phyloP scores from a whole-genome alignment of 257 asterid genomes.

The Anisodus acutangulus region DNA sequence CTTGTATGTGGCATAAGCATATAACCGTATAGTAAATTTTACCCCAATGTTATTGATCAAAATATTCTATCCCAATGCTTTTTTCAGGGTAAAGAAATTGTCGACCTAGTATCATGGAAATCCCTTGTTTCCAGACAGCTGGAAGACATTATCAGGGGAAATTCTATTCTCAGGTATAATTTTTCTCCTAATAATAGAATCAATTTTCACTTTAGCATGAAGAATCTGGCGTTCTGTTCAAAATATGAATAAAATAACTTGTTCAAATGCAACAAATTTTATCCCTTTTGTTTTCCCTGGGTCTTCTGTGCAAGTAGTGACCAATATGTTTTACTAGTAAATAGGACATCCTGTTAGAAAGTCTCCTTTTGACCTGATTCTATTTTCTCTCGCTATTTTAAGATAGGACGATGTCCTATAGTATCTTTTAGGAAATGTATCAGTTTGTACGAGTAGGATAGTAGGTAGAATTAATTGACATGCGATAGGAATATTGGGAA shows the following conservation, averaged over 20 bases:
- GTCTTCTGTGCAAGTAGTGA: background rate
- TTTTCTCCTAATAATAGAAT: conserved; percentile 5
- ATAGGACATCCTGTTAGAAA: background rate
- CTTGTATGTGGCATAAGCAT: background rate
- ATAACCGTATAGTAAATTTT: background rate
- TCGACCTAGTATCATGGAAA: conserved; percentile 78
- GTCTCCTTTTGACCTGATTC: conserved; percentile 18
- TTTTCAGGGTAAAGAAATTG: conserved; percentile 74
- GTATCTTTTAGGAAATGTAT: background rate
- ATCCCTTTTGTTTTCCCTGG: background rate
- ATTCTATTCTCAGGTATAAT: conserved; percentile 72
- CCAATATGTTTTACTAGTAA: background rate
- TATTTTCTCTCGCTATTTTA: background rate
- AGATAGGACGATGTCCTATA: background rate
- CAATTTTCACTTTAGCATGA: background rate
- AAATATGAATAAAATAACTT: conserved; percentile 7
- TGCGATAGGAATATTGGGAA: background rate
- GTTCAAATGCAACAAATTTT: background rate
- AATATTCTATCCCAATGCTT: conserved; percentile 28
- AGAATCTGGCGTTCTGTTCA: conserved; percentile 7
- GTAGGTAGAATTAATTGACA: background rate
- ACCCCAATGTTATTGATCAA: background rate
- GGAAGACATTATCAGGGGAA: conserved; percentile 60
- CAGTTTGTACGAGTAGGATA: background rate
- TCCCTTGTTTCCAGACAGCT: conserved; percentile 70